Percentiles rank a stretch among this genome's conserved stretches.
phyloP scores from a whole-genome alignment of 495 filamentous ascomycete species.

The Neurospora terricola region DNA sequence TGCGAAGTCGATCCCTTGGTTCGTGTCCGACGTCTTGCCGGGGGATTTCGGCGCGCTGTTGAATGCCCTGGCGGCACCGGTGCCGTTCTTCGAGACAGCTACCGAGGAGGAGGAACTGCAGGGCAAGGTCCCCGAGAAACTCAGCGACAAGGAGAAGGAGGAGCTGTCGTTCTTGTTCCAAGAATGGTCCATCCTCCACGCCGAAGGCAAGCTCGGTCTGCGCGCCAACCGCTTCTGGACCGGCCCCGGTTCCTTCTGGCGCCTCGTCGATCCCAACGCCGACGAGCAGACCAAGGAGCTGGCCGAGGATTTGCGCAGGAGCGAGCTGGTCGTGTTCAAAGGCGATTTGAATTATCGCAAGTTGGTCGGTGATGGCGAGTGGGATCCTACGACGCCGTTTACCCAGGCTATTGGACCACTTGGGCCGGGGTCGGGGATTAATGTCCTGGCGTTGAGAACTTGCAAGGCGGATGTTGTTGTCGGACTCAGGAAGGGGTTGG shows the following conservation, averaged over 20 bases:
- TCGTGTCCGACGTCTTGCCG: constrained; percentile 88
- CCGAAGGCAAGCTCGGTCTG: constrained; percentile 69
- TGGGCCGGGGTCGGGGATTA: constrained; percentile 68
- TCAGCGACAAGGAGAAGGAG: constrained; percentile 55
- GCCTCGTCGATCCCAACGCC: constrained; percentile 32
- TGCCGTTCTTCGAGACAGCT: constrained; percentile 62
- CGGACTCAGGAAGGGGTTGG: constrained; percentile 67
- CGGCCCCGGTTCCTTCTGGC: constrained; percentile 72
- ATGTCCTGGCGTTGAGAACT: constrained; percentile 76
- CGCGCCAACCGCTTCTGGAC: constrained; percentile 89
- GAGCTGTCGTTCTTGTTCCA: constrained; percentile 69
- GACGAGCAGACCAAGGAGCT: constrained; percentile 56
- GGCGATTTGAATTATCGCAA: constrained; percentile 96
- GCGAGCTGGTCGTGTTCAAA: constrained; percentile 92
- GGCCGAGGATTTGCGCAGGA: constrained; percentile 67
- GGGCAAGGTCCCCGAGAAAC: constrained; percentile 41
- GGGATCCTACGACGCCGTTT: constrained; percentile 85
- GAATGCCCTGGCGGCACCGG: constrained; percentile 61
- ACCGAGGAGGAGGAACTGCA: constrained; percentile 53
- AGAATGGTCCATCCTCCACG: constrained; percentile 69
- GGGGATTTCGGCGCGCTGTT: constrained; percentile 75
- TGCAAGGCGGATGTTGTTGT: constrained; percentile 95
- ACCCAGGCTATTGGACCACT: constrained; percentile 76
- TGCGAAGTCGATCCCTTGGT: constrained; percentile 93
- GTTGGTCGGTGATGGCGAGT: constrained; percentile 72